phyloP scores from a whole-genome alignment of 164 flowering plant genomes.

The Liriodendron chinense region DNA sequence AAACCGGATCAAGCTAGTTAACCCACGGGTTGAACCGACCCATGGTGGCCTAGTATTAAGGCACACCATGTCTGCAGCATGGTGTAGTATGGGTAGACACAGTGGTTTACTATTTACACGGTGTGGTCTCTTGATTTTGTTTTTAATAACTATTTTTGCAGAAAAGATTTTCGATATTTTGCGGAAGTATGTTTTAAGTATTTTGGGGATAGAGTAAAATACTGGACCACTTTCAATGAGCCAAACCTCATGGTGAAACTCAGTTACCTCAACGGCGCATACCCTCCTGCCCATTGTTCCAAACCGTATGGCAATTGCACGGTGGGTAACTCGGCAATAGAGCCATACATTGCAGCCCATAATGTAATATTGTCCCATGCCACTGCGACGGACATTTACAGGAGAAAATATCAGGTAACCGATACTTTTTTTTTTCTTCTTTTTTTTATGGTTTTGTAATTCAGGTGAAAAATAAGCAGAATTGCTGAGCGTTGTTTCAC shows the following conservation, averaged over 20 bases:
- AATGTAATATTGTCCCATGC: conserved; percentile 11
- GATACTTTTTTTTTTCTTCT: neutral
- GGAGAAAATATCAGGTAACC: conserved; percentile 10
- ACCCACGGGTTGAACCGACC: too few relatives aligned
- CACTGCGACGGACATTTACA: conserved; percentile 6
- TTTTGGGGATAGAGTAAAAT: conserved; percentile 14
- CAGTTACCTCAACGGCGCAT: conserved; percentile 3
- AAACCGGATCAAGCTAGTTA: too few relatives aligned
- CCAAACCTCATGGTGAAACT: neutral
- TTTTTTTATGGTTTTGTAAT: neutral
- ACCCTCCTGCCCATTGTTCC: conserved; percentile 11
- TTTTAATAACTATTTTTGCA: neutral
- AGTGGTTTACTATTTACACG: neutral
- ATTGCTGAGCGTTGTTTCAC: too few relatives aligned
- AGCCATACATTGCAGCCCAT: conserved; percentile 13
- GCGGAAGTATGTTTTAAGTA: conserved; percentile 6
- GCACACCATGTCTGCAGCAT: too few relatives aligned
- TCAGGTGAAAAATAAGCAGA: too few relatives aligned
- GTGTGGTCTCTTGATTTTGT: neutral
- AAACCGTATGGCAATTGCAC: neutral
- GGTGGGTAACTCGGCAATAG: neutral
- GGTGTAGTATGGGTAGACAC: too few relatives aligned
- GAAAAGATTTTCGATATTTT: conserved; percentile 9
- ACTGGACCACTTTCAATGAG: conserved; percentile 12
- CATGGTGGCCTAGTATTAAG: too few relatives aligned